phyloP scores from a whole-genome alignment of 2,329 filamentous ascomycete species.

The Tolypocladium ophioglossoides region DNA sequence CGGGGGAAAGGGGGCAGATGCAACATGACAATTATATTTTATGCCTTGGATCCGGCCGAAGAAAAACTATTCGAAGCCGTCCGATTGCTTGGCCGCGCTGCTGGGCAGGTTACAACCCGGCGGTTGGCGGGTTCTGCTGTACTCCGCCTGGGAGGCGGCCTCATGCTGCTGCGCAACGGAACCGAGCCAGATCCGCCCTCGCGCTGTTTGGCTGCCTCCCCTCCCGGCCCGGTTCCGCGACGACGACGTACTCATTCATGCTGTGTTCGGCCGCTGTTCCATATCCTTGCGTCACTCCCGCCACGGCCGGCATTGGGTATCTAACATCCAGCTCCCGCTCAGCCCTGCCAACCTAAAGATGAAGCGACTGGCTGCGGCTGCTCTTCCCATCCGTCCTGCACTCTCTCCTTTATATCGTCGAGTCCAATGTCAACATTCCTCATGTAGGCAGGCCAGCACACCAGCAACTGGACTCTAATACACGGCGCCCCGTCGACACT shows the following conservation, averaged over 20 bases:
- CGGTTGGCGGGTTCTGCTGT: not conserved
- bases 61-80: not conserved
- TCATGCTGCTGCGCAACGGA: not conserved
- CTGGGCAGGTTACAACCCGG: not conserved
- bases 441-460: not conserved
- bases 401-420: not conserved
- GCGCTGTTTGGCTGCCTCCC: not conserved
- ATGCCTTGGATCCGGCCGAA: not conserved
- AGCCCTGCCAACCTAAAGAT: not conserved
- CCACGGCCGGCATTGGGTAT: not conserved
- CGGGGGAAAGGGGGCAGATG: not conserved
- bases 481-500: not conserved
- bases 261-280: not conserved
- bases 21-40: not conserved
- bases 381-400: not conserved
- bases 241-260: too few species aligned
- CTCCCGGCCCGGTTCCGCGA: not conserved
- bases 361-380: not conserved
- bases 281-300: not conserved
- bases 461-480: not conserved
- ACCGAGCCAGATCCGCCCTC: not conserved
- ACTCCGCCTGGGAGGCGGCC: not conserved
- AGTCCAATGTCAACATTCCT: not conserved
- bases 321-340: not conserved
- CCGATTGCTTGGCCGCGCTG: not conserved